Percentiles rank a stretch among this genome's conserved stretches.
phyloP scores from a whole-genome alignment of 805 yeast species.

The Ogataea angusta region DNA sequence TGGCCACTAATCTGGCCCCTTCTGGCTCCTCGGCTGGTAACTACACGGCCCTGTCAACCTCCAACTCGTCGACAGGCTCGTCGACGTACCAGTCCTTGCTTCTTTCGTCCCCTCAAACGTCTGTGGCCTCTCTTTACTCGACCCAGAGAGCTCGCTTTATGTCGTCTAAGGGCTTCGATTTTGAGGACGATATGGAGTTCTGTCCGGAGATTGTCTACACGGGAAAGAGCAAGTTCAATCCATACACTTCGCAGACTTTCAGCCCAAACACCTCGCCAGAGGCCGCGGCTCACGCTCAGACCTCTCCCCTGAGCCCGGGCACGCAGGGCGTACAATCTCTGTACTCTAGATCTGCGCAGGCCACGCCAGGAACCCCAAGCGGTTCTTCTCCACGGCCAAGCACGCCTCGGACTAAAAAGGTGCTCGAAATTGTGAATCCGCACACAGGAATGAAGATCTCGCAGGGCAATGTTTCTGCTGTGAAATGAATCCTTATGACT shows the following conservation, averaged over 20 bases:
- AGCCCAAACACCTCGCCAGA: constrained; percentile 47
- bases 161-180: constrained; percentile 57
- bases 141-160: constrained; percentile 48
- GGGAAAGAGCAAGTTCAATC: constrained; percentile 49
- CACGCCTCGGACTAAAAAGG: constrained; percentile 58
- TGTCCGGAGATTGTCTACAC: constrained; percentile 49
- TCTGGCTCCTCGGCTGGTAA: constrained; percentile 7
- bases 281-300: constrained; percentile 22
- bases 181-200: constrained; percentile 62
- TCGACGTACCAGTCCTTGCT: constrained; percentile 25
- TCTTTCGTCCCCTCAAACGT: constrained; percentile 27
- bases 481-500: constrained; percentile 10
- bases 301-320: constrained; percentile 15
- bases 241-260: constrained; percentile 62
- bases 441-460: constrained; percentile 52
- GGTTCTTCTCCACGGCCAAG: constrained; percentile 41
- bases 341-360: constrained; percentile 11
- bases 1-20: constrained; percentile 3
- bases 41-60: constrained; percentile 11
- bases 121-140: constrained; percentile 26
- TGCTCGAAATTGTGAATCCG: constrained; percentile 61
- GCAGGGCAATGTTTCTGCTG: constrained; percentile 11
- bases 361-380: constrained; percentile 8
- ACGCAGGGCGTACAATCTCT: constrained; percentile 13
- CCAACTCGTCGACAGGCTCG: constrained; percentile 21